These are phyloP conservation scores for Nicotiana paniculata DNA, from an alignment of 257 asterid genomes.

Conservation along the genomic window DNA sequence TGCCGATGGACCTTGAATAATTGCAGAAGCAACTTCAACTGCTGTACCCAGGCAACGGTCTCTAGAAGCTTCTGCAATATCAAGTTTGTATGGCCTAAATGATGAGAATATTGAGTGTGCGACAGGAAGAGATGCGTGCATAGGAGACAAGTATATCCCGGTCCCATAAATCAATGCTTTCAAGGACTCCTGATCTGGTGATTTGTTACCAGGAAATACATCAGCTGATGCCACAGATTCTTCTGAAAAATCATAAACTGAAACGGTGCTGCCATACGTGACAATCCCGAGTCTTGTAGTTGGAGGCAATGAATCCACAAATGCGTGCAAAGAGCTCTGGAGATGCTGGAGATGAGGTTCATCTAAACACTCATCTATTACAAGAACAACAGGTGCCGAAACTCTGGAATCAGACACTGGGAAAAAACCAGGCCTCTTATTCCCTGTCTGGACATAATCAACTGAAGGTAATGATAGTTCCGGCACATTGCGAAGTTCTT, in stretches of 20 bases:
- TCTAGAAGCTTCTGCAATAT: slow-evolving; percentile 72
- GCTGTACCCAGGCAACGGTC: slow-evolving; percentile 95
- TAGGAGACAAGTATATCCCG: slow-evolving; percentile 76
- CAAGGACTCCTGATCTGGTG: slow-evolving; percentile 70
- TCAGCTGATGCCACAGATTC: slow-evolving; percentile 84
- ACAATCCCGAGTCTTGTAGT: slow-evolving; percentile 80
- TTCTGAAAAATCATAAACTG: slow-evolving; percentile 90
- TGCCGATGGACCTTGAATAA: slow-evolving; percentile 85
- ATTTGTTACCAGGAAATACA: slow-evolving; percentile 70
- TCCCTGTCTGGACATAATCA: slow-evolving; percentile 71
- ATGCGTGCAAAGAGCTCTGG: slow-evolving; percentile 94
- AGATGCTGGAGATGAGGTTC: slow-evolving; percentile 89
- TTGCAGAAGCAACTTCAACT: slow-evolving; percentile 83
- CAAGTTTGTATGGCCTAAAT: slow-evolving; percentile 57
- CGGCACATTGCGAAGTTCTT: slow-evolving; percentile 67
- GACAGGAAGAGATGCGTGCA: slow-evolving; percentile 84
- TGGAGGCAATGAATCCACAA: slow-evolving; percentile 83
- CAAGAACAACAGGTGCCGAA: slow-evolving; percentile 76
- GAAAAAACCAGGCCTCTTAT: slow-evolving; percentile 68
- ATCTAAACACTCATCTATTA: slow-evolving; percentile 89
- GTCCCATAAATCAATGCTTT: slow-evolving; percentile 84
- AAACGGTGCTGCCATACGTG: slow-evolving; percentile 76
- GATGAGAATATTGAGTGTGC: slow-evolving; percentile 87
- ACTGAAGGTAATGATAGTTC: slow-evolving; percentile 73
- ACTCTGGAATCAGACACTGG: slow-evolving; percentile 78